Evolutionary conservation across 2,329 filamentous ascomycete genomes (phyloP).

Genomic region (Delphinella strobiligena): DNA sequence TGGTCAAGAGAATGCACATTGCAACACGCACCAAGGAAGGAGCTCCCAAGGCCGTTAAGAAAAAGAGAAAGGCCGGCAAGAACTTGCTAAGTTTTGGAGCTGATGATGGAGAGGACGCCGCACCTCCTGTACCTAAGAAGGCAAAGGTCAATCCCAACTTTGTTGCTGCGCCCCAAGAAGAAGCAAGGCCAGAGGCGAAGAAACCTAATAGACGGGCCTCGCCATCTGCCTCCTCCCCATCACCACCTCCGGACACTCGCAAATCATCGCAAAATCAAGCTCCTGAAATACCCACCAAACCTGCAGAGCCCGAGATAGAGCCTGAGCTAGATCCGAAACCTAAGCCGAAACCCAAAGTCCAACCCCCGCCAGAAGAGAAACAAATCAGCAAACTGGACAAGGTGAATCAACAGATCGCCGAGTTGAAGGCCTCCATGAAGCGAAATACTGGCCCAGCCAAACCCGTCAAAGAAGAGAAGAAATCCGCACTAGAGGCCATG

Average conservation of each 20-base stretch:
- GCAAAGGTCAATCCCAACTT: slow-evolving; percentile 68
- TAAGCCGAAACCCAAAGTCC: slow-evolving; percentile 11
- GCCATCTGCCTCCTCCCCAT: too few relatives aligned
- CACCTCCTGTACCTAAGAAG: slow-evolving; percentile 55
- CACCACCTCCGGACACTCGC: too few relatives aligned
- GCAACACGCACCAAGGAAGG: slow-evolving; percentile 37
- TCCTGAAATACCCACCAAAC: slow-evolving; percentile 9
- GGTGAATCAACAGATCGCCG: slow-evolving; percentile 70
- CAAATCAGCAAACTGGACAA: slow-evolving; percentile 39
- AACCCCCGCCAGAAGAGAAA: slow-evolving; percentile 16
- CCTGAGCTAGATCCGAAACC: background rate
- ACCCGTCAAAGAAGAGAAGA: slow-evolving; percentile 45
- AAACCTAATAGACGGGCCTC: slow-evolving; percentile 8
- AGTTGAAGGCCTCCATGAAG: slow-evolving; percentile 71
- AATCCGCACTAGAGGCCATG: slow-evolving; percentile 59
- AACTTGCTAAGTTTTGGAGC: slow-evolving; percentile 64
- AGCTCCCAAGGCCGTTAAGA: slow-evolving; percentile 32
- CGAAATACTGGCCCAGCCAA: slow-evolving; percentile 35
- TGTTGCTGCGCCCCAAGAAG: slow-evolving; percentile 37
- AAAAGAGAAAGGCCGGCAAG: slow-evolving; percentile 56
- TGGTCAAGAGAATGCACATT: slow-evolving; percentile 55
- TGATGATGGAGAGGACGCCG: slow-evolving; percentile 48
- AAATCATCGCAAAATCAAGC: too few relatives aligned
- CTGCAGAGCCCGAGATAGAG: slow-evolving; percentile 5
- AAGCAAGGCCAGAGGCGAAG: too few relatives aligned